Evolutionary conservation across 768 basidiomycete species (phyloP).

Genomic region (Cystobasidiopsis lactophilus): DNA sequence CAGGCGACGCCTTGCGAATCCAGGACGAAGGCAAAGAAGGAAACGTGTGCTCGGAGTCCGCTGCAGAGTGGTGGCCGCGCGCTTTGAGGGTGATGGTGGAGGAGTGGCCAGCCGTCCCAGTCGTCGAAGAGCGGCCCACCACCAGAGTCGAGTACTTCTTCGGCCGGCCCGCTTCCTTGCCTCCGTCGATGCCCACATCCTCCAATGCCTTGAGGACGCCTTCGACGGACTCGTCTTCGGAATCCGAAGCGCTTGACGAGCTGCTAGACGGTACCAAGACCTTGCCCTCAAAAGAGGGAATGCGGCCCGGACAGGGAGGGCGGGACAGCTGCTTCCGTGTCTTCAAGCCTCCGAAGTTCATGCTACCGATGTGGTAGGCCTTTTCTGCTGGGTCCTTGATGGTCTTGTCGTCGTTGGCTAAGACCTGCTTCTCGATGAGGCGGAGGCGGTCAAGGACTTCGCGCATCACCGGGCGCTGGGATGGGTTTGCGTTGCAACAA

Average conservation of each 20-base stretch:
- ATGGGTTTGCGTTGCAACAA: slow-evolving; percentile 46
- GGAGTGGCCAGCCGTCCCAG: not conserved
- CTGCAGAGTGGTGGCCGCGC: slow-evolving; percentile 1
- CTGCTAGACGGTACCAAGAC: slow-evolving; percentile 5
- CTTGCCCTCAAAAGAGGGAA: slow-evolving; percentile 11
- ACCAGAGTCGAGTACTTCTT: not conserved
- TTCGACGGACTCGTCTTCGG: slow-evolving; percentile 9
- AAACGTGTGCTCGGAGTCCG: not conserved
- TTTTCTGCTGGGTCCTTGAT: not conserved
- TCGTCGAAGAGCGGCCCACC: slow-evolving; percentile 2
- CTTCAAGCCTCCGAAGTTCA: slow-evolving; percentile 13
- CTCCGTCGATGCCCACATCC: slow-evolving; percentile 2
- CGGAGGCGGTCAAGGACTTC: slow-evolving; percentile 57
- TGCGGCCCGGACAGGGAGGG: slow-evolving; percentile 3
- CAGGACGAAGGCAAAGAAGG: slow-evolving; percentile 10
- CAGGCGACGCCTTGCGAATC: not conserved
- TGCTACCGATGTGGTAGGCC: slow-evolving; percentile 14
- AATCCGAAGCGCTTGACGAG: not conserved
- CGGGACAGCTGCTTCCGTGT: slow-evolving; percentile 6
- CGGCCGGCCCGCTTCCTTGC: not conserved
- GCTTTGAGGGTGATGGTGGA: slow-evolving; percentile 9
- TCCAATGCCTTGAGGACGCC: slow-evolving; percentile 2
- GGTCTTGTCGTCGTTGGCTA: slow-evolving; percentile 21
- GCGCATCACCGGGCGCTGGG: slow-evolving; percentile 48
- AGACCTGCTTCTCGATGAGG: slow-evolving; percentile 61